Base-by-base conservation (phyloP, 169 alveolate species). In the Toxoplasma gondii region DNA sequence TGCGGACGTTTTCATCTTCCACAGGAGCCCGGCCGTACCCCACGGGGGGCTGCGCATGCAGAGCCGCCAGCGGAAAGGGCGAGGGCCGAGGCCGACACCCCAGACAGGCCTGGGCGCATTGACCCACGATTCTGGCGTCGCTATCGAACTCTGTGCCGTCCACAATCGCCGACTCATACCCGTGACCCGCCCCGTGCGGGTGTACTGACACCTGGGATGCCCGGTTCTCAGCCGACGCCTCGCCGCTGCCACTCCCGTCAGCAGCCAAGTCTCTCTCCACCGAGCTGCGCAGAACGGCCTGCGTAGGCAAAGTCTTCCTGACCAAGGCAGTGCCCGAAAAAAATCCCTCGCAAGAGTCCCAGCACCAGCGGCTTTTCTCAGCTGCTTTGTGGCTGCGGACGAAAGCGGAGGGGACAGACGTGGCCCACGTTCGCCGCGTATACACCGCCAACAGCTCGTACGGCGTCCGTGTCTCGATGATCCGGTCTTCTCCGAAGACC, bases 21-120 rank as follows among this genome's bases (percentile, higher is more conserved):
- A 82, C 41, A 0, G 90, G 90, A 12, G 90, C 90, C 17, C 90
- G 53, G 9, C 67, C 67, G 67, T 82, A 82, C 16, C 90, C 90
- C 10, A 67, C 36, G 29, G 90, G 90, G 34, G 90, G 90, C 12
- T 82, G 39, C 27, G 69, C 31, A 12, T 82, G 7, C 27, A 82
- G 64, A 49, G 67, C 90, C 67, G 53, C 17, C 10, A 82, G 67
- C 67, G 67, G 53, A 82, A 82, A 82, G 38, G 90, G 67, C 4
- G 54, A 43, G 1, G 38, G 69, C 9, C 31, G 5, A 7, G 67
- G 90, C 67, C 39, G 43, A 22, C n/a, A 24, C 12, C 90, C 90
- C 1, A 24, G 29, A 82, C 90, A 82, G 36, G 38, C 2, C 39
- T 78, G 29, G 39, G 44, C 86, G n/a, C 86, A 78, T 1, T 38